These are phyloP conservation scores for Penicillium verrucosum DNA, from an alignment of 2,329 filamentous ascomycete genomes.

Conservation along the genomic window DNA sequence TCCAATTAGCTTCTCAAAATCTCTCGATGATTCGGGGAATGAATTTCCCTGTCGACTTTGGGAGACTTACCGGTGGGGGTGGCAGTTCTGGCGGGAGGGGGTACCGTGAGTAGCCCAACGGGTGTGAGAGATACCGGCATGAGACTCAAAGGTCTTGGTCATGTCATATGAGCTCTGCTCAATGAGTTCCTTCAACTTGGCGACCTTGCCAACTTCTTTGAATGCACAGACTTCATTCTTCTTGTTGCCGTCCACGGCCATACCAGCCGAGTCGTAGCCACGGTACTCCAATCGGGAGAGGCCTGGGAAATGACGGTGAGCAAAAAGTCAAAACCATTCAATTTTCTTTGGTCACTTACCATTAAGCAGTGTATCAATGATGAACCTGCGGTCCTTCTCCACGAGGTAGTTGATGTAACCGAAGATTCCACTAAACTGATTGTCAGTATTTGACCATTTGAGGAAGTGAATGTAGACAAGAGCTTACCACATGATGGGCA, in stretches of 20 bases:
- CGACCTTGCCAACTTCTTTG: conserved; percentile 99
- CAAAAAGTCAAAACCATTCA: neutral
- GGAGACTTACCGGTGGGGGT: conserved; percentile 80
- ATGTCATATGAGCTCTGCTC: conserved; percentile 78
- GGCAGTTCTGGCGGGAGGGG: conserved; percentile 92
- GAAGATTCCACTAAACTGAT: conserved; percentile 50
- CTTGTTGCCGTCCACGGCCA: conserved; percentile 96
- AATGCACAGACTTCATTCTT: conserved; percentile 96
- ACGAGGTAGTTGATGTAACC: conserved; percentile 99
- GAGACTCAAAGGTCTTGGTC: conserved; percentile 92
- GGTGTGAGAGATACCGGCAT: conserved; percentile 98
- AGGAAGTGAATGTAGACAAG: neutral
- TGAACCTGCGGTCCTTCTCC: conserved; percentile 96
- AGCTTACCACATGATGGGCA: conserved; percentile 37
- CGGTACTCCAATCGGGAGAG: conserved; percentile 96
- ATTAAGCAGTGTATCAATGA: conserved; percentile 93
- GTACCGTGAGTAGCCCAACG: conserved; percentile 97
- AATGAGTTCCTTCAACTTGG: conserved; percentile 91
- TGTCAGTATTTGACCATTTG: conserved; percentile 14
- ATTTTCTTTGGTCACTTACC: conserved; percentile 50
- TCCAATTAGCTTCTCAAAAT: neutral
- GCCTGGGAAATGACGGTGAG: conserved; percentile 52
- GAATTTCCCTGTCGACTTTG: neutral
- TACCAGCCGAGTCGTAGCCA: conserved; percentile 95
- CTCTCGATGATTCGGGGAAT: neutral